Base-by-base conservation (phyloP, 768 basidiomycete genomes). In the Suillus sp. region DNA sequence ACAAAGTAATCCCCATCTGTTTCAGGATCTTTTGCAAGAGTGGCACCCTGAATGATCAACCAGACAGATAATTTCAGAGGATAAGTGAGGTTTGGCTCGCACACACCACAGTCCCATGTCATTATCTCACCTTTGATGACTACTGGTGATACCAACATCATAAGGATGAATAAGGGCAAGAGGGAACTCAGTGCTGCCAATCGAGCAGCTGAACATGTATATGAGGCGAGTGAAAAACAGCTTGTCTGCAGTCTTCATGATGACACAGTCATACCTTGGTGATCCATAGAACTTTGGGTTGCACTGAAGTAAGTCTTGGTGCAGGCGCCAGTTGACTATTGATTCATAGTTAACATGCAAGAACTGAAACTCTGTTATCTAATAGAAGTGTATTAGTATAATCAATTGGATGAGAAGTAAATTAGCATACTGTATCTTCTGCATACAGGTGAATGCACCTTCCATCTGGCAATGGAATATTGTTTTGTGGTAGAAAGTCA, bases 1-100 rank as follows among this genome's bases (percentile, higher is more conserved):
- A 78, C 66, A 20, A 76, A 56, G 40, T 30, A 75, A 37, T 76
- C 72, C 0, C 66, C 70, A 38, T 37, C 14, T 4, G 27, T 57
- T 11, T 63, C 59, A 8, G 56, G 63, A 42, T 72, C 74, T 13
- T 64, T 64, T 25, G 67, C 60, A 13, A 63, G 32, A 27, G 70
- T 59, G 11, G 71, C 76, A 6, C 77, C 74, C 27, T 68, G 67
- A 45, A 75, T 64, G 11, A 78, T 78, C 16, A 74, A 77, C 7
- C 56, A 37, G 7, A 69, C 64, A 18, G 69, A 78, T 69, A 34
- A 78, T 67, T 35, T 66, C 68, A 0, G 67, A 43, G 11, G 61
- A 27, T 34, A 53, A 34, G 27, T 61, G 42, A 5, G 55, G 62
- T 22, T 59, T 25, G 18, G 65, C 61, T 14, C 65, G 65, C 8